These are phyloP conservation scores for Xylaria grammica DNA, from an alignment of 495 filamentous ascomycete species.

Conservation along the genomic window DNA sequence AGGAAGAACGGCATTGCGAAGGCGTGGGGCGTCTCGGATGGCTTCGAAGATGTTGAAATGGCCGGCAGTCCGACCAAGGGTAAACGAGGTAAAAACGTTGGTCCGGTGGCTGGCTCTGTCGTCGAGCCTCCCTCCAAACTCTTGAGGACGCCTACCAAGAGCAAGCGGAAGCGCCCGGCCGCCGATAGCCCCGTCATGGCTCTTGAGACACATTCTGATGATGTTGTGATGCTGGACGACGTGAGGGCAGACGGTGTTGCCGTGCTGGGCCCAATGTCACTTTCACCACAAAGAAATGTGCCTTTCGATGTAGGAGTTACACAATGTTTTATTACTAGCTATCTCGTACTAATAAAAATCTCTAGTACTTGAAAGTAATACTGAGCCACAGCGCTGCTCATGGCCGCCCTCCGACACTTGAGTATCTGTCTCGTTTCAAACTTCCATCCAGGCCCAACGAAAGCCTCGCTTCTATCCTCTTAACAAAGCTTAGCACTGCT, in stretches of 20 bases:
- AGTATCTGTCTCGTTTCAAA: conserved; percentile 45
- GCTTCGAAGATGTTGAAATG: conserved; percentile 61
- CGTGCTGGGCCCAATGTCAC: conserved; percentile 20
- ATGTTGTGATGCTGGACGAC: conserved; percentile 36
- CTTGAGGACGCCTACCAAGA: conserved; percentile 52
- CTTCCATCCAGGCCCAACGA: conserved; percentile 46
- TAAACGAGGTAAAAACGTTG: conserved; percentile 39
- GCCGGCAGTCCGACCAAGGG: conserved; percentile 49
- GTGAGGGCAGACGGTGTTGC: conserved; percentile 11
- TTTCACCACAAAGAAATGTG: conserved; percentile 21
- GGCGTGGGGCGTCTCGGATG: conserved; percentile 52
- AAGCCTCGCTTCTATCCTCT: conserved; percentile 50
- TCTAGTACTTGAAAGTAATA: conserved; percentile 49
- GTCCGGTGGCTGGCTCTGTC: conserved; percentile 41
- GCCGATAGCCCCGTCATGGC: conserved; percentile 56
- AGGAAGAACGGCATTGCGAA: conserved; percentile 49
- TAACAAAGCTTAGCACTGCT: conserved; percentile 47
- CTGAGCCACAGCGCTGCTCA: conserved; percentile 46
- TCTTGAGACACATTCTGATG: conserved; percentile 51
- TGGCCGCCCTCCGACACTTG: conserved; percentile 46
- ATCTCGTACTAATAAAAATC: conserved; percentile 22
- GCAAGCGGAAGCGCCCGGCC: conserved; percentile 56
- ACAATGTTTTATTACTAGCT: background rate
- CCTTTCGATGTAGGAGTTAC: conserved; percentile 43
- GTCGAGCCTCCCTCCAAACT: conserved; percentile 35